Evolutionary conservation across 768 basidiomycete species (phyloP).

Genomic region (Amanita subjunquillea): DNA sequence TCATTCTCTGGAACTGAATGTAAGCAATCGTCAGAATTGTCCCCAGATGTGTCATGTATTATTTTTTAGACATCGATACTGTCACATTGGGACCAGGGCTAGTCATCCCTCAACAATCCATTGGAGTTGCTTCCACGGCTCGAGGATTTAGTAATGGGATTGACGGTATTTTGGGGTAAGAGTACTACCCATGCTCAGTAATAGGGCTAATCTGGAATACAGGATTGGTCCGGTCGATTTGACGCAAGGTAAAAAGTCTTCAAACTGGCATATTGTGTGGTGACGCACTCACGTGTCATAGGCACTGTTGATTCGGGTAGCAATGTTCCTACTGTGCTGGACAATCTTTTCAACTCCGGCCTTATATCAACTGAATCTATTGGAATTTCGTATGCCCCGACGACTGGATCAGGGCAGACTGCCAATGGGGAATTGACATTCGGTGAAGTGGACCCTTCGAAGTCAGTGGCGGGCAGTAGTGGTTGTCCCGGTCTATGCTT

Average conservation of each 20-base stretch:
- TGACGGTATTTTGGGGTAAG: slow-evolving; percentile 43
- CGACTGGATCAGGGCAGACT: slow-evolving; percentile 19
- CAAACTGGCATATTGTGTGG: too few relatives aligned
- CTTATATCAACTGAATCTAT: slow-evolving; percentile 33
- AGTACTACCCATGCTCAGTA: background rate
- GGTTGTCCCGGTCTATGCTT: slow-evolving; percentile 17
- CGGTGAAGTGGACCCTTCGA: slow-evolving; percentile 37
- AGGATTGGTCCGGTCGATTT: slow-evolving; percentile 44
- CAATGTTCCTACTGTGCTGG: slow-evolving; percentile 43
- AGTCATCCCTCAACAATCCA: slow-evolving; percentile 35
- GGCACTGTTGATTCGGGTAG: slow-evolving; percentile 28
- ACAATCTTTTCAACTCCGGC: slow-evolving; percentile 41
- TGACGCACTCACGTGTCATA: background rate
- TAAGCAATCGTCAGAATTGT: slow-evolving; percentile 14
- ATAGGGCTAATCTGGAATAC: background rate
- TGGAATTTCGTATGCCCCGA: slow-evolving; percentile 44
- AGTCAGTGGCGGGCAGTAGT: slow-evolving; percentile 19
- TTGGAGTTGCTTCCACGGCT: slow-evolving; percentile 34
- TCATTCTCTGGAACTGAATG: slow-evolving; percentile 43
- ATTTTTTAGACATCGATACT: slow-evolving; percentile 30
- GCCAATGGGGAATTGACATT: slow-evolving; percentile 48
- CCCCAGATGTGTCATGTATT: background rate
- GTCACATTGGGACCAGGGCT: slow-evolving; percentile 31
- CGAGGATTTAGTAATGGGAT: slow-evolving; percentile 31
- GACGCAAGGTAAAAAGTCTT: slow-evolving; percentile 17